These are phyloP conservation scores for Salix brachista DNA, from an alignment of 345 rosid genomes.

Conservation along the genomic window DNA sequence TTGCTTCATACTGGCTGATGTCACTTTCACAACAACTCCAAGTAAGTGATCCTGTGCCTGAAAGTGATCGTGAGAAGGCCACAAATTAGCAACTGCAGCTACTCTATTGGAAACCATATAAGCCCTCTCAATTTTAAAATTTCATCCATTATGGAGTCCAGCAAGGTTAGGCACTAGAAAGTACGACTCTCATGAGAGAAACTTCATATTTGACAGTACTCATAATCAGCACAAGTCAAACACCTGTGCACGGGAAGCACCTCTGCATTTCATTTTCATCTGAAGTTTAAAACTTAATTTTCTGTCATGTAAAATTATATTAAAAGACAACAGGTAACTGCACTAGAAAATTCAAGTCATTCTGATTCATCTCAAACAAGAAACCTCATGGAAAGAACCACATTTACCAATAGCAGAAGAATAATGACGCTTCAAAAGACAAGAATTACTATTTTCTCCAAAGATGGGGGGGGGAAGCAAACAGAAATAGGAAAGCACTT, in stretches of 20 bases:
- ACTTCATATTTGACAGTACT: not conserved
- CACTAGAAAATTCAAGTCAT: not conserved
- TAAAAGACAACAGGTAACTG: conserved; percentile 1
- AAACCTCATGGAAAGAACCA: conserved; percentile 2
- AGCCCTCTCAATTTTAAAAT: not conserved
- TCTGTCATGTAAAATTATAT: not conserved
- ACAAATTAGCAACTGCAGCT: conserved; percentile 10
- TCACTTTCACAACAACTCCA: conserved; percentile 69
- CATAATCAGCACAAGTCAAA: not conserved
- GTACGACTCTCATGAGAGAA: not conserved
- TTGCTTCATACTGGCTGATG: conserved; percentile 47
- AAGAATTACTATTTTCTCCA: not conserved
- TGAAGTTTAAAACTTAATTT: not conserved
- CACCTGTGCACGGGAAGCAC: conserved; percentile 8
- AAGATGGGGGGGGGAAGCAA: not conserved
- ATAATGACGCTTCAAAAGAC: not conserved
- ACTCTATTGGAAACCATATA: not conserved
- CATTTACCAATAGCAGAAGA: conserved; percentile 1
- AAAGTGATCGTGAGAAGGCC: conserved; percentile 11
- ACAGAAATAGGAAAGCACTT: not conserved
- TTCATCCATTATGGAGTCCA: not conserved
- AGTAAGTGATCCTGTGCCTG: conserved; percentile 82
- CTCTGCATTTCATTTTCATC: not conserved
- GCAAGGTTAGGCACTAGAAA: not conserved
- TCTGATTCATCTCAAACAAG: not conserved